Conservation (phyloP, 2,329 filamentous ascomycete genomes). For the Microdochium trichocladiopsis region DNA sequence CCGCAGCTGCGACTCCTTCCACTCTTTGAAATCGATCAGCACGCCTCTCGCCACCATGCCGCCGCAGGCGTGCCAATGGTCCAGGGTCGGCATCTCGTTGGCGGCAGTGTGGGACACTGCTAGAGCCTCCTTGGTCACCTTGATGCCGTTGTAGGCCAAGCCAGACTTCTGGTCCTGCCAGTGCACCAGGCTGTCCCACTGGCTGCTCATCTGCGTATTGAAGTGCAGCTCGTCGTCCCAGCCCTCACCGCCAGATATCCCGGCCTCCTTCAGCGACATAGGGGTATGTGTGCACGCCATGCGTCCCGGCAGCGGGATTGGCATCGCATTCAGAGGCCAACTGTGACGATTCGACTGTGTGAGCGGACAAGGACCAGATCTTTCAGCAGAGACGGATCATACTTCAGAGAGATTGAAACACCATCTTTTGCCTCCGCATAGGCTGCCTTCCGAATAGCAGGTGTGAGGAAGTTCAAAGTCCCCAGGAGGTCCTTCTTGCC, state of each 20-base stretch:
- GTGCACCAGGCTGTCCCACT: constrained; percentile 49
- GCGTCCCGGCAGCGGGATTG: constrained; percentile 25
- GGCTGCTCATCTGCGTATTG: constrained; percentile 48
- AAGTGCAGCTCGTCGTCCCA: constrained; percentile 45
- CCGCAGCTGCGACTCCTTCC: constrained; percentile 28
- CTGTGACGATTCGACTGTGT: constrained; percentile 11
- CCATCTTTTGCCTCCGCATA: constrained; percentile 36
- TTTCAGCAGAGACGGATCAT: constrained; percentile 4
- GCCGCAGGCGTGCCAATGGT: constrained; percentile 44
- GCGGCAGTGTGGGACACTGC: constrained; percentile 15
- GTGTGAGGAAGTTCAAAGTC: constrained; percentile 45
- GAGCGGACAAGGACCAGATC: background rate
- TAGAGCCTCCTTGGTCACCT: constrained; percentile 27
- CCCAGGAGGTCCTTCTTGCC: constrained; percentile 41
- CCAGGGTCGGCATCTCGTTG: constrained; percentile 29
- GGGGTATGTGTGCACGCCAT: constrained; percentile 27
- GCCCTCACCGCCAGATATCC: constrained; percentile 15
- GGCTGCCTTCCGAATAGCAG: constrained; percentile 31
- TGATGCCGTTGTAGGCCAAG: constrained; percentile 41
- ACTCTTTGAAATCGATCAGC: constrained; percentile 43
- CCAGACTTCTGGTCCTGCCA: constrained; percentile 34
- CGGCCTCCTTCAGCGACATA: constrained; percentile 22
- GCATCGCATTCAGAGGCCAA: constrained; percentile 35
- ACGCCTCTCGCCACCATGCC: constrained; percentile 48
- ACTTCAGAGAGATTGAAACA: constrained; percentile 47